Evolutionary conservation across 2,329 filamentous ascomycete genomes (phyloP).

Genomic region (Colletotrichum chlorophyti): DNA sequence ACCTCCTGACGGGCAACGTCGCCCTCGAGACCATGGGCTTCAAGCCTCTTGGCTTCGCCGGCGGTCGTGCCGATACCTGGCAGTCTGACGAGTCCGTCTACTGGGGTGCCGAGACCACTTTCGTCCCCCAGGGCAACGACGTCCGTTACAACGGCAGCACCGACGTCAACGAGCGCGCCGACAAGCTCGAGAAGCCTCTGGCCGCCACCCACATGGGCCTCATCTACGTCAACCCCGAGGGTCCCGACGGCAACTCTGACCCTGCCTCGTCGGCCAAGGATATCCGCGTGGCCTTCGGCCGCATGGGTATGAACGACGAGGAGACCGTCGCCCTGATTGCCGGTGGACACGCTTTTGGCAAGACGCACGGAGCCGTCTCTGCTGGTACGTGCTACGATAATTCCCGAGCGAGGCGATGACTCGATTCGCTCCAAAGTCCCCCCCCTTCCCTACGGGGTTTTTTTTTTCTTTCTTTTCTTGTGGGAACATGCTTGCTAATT

Average conservation of each 20-base stretch:
- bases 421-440: too few relatives aligned
- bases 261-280: slow-evolving; percentile 73
- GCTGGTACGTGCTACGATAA: slow-evolving; percentile 2
- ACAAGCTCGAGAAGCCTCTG: slow-evolving; percentile 67
- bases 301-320: slow-evolving; percentile 85
- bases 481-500: slow-evolving; percentile 6
- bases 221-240: slow-evolving; percentile 85
- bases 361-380: slow-evolving; percentile 75
- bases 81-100: slow-evolving; percentile 79
- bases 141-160: slow-evolving; percentile 64
- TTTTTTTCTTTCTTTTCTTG: too few relatives aligned
- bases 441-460: too few relatives aligned
- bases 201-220: slow-evolving; percentile 76
- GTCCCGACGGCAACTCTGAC: slow-evolving; percentile 75
- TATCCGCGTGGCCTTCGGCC: slow-evolving; percentile 76
- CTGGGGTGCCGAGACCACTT: slow-evolving; percentile 78
- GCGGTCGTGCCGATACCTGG: slow-evolving; percentile 75
- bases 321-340: slow-evolving; percentile 83
- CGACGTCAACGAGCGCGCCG: slow-evolving; percentile 26
- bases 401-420: neutral
- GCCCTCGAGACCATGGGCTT: slow-evolving; percentile 80
- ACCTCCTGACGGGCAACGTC: slow-evolving; percentile 77
- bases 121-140: slow-evolving; percentile 70
- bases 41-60: slow-evolving; percentile 76
- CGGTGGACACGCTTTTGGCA: slow-evolving; percentile 80